A percentile compares a stretch with the other conserved stretches of the same genome.
Evolutionary conservation across 2,329 filamentous ascomycete genomes (phyloP).

Genomic region (Fusarium poae): DNA sequence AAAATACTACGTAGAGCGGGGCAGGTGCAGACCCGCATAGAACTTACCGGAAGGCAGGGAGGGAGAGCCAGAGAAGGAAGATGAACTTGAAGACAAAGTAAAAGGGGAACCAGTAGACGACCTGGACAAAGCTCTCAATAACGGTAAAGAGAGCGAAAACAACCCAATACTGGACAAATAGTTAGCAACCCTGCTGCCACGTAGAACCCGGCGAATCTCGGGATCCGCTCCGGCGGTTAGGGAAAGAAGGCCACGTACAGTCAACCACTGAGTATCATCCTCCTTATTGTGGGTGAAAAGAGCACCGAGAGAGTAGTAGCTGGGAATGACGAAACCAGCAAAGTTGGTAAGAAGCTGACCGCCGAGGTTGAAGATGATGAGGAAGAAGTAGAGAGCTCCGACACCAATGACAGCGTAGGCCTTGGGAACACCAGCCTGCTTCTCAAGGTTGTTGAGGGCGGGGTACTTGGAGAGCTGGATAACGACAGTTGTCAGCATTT

Average conservation of each 20-base stretch:
- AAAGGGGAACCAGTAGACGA: constrained; percentile 97
- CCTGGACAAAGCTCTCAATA: constrained; percentile 83
- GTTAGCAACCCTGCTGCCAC: constrained; percentile 52
- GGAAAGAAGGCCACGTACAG: constrained; percentile 63
- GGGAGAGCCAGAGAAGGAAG: constrained; percentile 96
- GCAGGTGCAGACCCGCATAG: constrained; percentile 14
- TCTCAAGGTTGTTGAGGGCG: constrained; percentile 85
- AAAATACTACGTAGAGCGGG: constrained; percentile 16
- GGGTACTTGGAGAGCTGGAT: constrained; percentile 86
- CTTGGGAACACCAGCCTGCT: constrained; percentile 85
- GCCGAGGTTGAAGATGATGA: constrained; percentile 92
- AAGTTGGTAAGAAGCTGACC: constrained; percentile 90
- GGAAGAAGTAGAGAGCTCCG: constrained; percentile 85
- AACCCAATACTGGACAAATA: constrained; percentile 79
- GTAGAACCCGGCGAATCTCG: constrained; percentile 8
- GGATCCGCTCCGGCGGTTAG: constrained; percentile 13
- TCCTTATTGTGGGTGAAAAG: constrained; percentile 78
- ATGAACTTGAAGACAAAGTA: constrained; percentile 99
- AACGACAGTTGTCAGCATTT: constrained; percentile 44
- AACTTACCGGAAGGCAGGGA: constrained; percentile 90
- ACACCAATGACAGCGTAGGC: constrained; percentile 84
- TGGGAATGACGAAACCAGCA: constrained; percentile 84
- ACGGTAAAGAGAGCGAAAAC: constrained; percentile 87
- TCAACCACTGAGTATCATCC: constrained; percentile 86
- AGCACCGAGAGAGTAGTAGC: constrained; percentile 85